Conservation (phyloP, 352 stramenopile genomes). For the Stramenopiles sp. region DNA sequence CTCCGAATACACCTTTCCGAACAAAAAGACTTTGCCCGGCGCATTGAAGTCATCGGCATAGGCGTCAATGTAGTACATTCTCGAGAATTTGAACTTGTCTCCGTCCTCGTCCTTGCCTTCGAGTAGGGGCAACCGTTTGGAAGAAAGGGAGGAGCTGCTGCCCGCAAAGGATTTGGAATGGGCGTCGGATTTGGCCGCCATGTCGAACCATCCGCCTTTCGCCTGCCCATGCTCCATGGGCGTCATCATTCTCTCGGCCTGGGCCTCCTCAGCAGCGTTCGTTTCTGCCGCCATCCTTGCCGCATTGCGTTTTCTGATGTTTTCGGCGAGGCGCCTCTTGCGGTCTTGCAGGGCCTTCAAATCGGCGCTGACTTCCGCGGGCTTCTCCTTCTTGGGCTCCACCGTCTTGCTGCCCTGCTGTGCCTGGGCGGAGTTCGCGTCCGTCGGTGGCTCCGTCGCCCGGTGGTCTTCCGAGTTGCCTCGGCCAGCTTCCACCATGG, state of each 20-base stretch:
- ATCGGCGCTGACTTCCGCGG: not conserved
- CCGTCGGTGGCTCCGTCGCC: slow-evolving; percentile 46
- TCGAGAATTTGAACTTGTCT: slow-evolving; percentile 41
- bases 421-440: slow-evolving; percentile 40
- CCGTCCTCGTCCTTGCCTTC: slow-evolving; percentile 16
- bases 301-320: slow-evolving; percentile 48
- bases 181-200: not conserved
- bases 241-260: slow-evolving; percentile 18
- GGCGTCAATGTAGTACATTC: slow-evolving; percentile 92
- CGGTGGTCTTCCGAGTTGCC: slow-evolving; percentile 26
- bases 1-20: slow-evolving; percentile 66
- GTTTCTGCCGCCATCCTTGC: slow-evolving; percentile 41
- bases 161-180: not conserved
- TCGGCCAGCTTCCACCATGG: not conserved
- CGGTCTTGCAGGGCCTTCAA: not conserved
- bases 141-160: not conserved
- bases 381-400: not conserved
- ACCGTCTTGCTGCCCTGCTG: not conserved
- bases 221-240: slow-evolving; percentile 19
- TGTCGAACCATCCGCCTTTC: slow-evolving; percentile 29
- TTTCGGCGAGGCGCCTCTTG: not conserved
- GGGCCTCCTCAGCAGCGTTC: slow-evolving; percentile 26
- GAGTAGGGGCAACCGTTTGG: not conserved
- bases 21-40: slow-evolving; percentile 84
- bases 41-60: slow-evolving; percentile 62